phyloP scores from a whole-genome alignment of 257 asterid genomes.

The Mitragyna speciosa region DNA sequence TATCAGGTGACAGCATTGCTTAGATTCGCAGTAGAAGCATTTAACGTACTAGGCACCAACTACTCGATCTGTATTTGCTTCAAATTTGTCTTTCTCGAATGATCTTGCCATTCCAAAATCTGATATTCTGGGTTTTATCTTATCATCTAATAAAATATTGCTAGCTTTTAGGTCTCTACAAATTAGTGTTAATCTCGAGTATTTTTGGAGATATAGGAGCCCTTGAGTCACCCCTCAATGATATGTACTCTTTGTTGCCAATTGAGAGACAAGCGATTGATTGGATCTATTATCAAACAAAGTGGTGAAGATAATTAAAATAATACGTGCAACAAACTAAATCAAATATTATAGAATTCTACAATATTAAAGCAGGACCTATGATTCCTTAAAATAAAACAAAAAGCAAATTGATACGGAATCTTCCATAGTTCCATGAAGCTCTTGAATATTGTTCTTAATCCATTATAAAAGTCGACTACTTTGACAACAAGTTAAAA shows the following conservation, averaged over 20 bases:
- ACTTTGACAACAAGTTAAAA: no score
- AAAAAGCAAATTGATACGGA: not conserved
- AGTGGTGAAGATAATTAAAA: not conserved
- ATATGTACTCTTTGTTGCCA: constrained; percentile 34
- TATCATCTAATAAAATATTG: constrained; percentile 31
- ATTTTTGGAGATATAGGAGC: constrained; percentile 20
- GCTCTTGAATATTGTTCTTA: not conserved
- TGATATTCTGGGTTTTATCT: constrained; percentile 40
- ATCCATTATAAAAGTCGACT: not conserved
- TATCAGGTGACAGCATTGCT: constrained; percentile 29
- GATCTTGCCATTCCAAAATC: constrained; percentile 38
- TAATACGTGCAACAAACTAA: not conserved
- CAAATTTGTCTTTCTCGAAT: constrained; percentile 30
- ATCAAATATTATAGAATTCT: not conserved
- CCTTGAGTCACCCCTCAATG: constrained; percentile 51
- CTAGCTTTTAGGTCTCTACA: constrained; percentile 44
- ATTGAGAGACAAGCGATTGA: constrained; percentile 21
- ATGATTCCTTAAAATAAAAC: not conserved
- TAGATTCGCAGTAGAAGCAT: constrained; percentile 28
- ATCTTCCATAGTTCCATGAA: not conserved
- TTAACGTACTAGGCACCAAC: constrained; percentile 44
- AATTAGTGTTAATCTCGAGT: constrained; percentile 23
- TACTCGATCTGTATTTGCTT: constrained; percentile 37
- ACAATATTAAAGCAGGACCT: not conserved
- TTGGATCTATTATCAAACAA: constrained; percentile 27